Evolutionary conservation across 108 stramenopile species (phyloP), one percentile per base, ranked within the genome.

Genomic region (Stephanodiscus minutulus): DNA sequence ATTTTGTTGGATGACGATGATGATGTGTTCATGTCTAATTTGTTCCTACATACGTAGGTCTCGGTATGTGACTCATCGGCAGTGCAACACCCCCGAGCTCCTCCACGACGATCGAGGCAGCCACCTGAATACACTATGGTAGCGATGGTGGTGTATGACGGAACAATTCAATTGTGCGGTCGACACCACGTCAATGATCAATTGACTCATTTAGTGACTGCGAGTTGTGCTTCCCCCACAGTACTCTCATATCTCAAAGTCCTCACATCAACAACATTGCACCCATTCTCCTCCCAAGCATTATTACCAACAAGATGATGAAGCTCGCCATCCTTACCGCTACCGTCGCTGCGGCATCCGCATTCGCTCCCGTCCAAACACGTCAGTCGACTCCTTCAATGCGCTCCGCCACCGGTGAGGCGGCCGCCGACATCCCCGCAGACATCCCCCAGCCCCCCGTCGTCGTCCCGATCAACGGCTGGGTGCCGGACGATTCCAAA

Each of bases 391-490:
- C 49, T 12, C 41, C 73, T 27, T 27, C 48, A 7, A 22, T 76
- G 7, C 53, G 55, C 41, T 64, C 74, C 1, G 36, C 66, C 17
- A 20, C 74, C 24, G 62, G 54, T 18, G 66, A 68, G 33, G 77
- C 17, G 7, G 67, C 18, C 29, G 12, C 36, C 25, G 62, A 68
- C 13, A 13, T 37, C 22, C 67, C 68, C 11, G 61, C 36, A 31
- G 68, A 37, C 31, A 67, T 58, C 17, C 66, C 72, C n/a, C 24
- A 56, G 41, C 66, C 50, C 5, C 66, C 79, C 1, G 53, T 43
- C 17, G 63, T 66, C 20, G 54, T 63, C 13, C 11, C 81, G 3
- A 76, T 86, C 73, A 87, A 90, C 66, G 87, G 87, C 22, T 90
- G 89, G 89, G 66, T 73, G 9, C 77, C 90, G 0, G 70, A 85